Percentiles rank a stretch among this genome's conserved stretches.
phyloP scores from a whole-genome alignment of 2,329 filamentous ascomycete species.

The Bipolaris zeicola region DNA sequence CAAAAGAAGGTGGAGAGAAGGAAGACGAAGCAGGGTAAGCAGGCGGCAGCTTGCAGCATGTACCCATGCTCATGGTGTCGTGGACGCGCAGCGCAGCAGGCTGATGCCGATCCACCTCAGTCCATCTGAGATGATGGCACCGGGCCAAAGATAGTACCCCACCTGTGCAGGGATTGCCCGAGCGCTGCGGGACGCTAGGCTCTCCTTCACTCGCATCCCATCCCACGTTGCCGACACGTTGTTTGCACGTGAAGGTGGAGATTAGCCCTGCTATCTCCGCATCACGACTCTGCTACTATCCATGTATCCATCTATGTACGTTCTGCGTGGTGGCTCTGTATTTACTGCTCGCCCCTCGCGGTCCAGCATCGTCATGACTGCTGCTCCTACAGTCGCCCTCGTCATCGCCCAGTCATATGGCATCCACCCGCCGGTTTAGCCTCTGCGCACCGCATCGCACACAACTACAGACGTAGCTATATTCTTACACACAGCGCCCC shows the following conservation, averaged over 20 bases:
- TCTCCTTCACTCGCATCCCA: conserved; percentile 1
- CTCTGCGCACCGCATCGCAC: conserved; percentile 16
- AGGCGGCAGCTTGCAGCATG: conserved; percentile 10
- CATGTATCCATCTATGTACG: too few species aligned
- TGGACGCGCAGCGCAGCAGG: conserved; percentile 15
- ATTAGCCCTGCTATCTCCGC: conserved; percentile 18
- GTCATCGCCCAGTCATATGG: conserved; percentile 21
- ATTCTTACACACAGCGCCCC: not conserved
- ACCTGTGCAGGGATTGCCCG: conserved; percentile 14
- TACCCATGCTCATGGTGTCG: conserved; percentile 10
- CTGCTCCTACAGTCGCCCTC: not conserved
- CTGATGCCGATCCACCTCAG: conserved; percentile 22
- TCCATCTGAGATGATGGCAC: conserved; percentile 21
- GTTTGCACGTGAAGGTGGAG: conserved; percentile 19
- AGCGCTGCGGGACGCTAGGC: conserved; percentile 11
- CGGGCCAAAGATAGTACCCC: conserved; percentile 10
- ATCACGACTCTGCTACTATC: not conserved
- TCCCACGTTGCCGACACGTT: not conserved
- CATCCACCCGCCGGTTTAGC: conserved; percentile 9
- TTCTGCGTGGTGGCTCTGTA: not conserved
- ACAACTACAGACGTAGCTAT: conserved; percentile 7
- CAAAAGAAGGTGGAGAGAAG: not conserved
- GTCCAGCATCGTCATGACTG: not conserved
- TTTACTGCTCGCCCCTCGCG: not conserved
- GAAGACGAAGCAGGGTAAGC: not conserved